Conservation (phyloP, 2,329 filamentous ascomycete genomes). For the Alternaria brassicae region DNA sequence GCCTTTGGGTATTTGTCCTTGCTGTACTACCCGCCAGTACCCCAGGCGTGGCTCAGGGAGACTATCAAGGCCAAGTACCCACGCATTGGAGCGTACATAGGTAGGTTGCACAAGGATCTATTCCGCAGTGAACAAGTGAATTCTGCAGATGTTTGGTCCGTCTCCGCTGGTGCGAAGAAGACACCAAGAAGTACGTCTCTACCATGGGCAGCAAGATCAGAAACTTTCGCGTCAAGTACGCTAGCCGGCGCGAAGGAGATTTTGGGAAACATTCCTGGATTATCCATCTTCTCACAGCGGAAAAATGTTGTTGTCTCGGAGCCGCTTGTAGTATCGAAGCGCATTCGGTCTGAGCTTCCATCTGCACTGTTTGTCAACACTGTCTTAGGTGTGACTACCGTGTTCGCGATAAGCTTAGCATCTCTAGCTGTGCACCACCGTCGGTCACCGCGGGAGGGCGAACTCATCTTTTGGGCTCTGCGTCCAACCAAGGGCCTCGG, state of each 20-base stretch:
- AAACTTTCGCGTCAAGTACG: slow-evolving; percentile 18
- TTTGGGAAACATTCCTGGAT: slow-evolving; percentile 29
- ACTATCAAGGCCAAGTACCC: slow-evolving; percentile 60
- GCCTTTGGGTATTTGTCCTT: slow-evolving; percentile 80
- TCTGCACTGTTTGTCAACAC: slow-evolving; percentile 38
- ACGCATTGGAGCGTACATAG: slow-evolving; percentile 49
- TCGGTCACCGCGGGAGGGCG: slow-evolving; percentile 41
- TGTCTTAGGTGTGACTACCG: slow-evolving; percentile 31
- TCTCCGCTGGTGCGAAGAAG: slow-evolving; percentile 22
- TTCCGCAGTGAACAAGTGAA: slow-evolving; percentile 32
- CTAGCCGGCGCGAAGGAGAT: slow-evolving; percentile 29
- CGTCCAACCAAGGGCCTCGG: slow-evolving; percentile 36
- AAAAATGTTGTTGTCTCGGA: slow-evolving; percentile 16
- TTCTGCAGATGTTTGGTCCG: slow-evolving; percentile 39
- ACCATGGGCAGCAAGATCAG: slow-evolving; percentile 35
- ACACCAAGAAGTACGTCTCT: slow-evolving; percentile 12
- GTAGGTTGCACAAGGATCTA: slow-evolving; percentile 42
- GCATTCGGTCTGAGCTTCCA: slow-evolving; percentile 33
- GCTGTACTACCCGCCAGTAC: slow-evolving; percentile 69
- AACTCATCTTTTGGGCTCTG: slow-evolving; percentile 46
- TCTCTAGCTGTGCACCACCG: slow-evolving; percentile 43
- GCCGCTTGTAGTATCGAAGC: slow-evolving; percentile 13
- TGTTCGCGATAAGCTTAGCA: slow-evolving; percentile 32
- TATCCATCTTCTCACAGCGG: slow-evolving; percentile 29
- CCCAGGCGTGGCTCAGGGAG: slow-evolving; percentile 68